Percentiles rank a stretch among this genome's conserved stretches.
Conservation (phyloP, 805 yeast genomes). For the Yarrowia sp. region DNA sequence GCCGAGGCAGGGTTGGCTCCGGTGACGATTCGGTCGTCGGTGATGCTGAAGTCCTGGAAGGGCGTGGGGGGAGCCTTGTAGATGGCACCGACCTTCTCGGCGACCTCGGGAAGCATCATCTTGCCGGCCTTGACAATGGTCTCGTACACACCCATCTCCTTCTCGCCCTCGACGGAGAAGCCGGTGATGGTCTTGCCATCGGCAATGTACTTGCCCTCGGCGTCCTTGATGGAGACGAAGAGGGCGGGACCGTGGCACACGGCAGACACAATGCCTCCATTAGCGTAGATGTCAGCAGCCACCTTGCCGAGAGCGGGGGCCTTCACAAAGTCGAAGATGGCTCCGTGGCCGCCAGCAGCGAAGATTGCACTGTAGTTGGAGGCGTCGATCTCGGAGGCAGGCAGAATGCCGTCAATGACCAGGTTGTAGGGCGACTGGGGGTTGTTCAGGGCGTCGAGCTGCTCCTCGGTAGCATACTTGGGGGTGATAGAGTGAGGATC, state of each 20-base stretch:
- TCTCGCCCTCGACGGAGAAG: slow-evolving; percentile 65
- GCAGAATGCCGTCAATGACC: slow-evolving; percentile 50
- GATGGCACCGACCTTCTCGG: slow-evolving; percentile 54
- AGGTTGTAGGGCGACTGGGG: slow-evolving; percentile 52
- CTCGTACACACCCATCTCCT: slow-evolving; percentile 45
- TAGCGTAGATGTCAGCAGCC: slow-evolving; percentile 57
- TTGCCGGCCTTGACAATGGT: slow-evolving; percentile 35
- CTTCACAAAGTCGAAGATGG: slow-evolving; percentile 63
- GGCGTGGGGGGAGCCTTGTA: slow-evolving; percentile 59
- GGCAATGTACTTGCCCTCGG: slow-evolving; percentile 54
- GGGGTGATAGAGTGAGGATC: slow-evolving; percentile 61
- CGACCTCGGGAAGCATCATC: slow-evolving; percentile 52
- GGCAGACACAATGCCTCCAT: slow-evolving; percentile 65
- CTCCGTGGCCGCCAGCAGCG: slow-evolving; percentile 74
- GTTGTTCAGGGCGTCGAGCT: slow-evolving; percentile 53
- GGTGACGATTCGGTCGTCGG: slow-evolving; percentile 67
- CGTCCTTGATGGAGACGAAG: slow-evolving; percentile 58
- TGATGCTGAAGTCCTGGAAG: slow-evolving; percentile 59
- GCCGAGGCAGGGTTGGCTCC: slow-evolving; percentile 72
- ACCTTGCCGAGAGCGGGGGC: slow-evolving; percentile 57
- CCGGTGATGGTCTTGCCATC: slow-evolving; percentile 66
- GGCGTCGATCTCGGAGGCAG: slow-evolving; percentile 47
- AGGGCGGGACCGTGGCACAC: slow-evolving; percentile 75
- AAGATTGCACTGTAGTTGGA: slow-evolving; percentile 61
- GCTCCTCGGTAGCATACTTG: slow-evolving; percentile 57